These are phyloP conservation scores for Mortierella sp. DNA, from an alignment of 371 early-diverging fungal species.

Conservation along the genomic window DNA sequence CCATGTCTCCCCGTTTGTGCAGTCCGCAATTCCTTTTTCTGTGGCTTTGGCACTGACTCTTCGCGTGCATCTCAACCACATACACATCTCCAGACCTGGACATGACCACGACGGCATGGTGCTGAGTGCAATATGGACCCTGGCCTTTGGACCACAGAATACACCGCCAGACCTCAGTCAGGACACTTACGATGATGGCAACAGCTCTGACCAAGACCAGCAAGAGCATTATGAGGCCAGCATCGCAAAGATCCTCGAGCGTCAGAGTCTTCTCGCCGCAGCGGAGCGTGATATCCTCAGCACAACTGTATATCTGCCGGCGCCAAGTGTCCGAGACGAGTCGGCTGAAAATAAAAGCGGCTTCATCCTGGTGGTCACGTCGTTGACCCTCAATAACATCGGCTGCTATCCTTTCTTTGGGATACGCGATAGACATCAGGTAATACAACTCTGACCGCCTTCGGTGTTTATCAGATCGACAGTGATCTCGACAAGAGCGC, in stretches of 20 bases:
- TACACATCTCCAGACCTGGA: background rate
- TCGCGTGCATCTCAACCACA: background rate
- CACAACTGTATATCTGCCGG: conserved; percentile 42
- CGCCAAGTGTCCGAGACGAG: conserved; percentile 50
- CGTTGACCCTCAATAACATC: conserved; percentile 68
- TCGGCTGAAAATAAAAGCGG: conserved; percentile 63
- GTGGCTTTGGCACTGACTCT: background rate
- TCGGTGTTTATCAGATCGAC: conserved; percentile 31
- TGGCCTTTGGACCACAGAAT: conserved; percentile 50
- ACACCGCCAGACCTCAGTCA: conserved; percentile 9
- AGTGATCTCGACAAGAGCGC: too few relatives aligned
- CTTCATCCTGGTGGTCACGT: conserved; percentile 62
- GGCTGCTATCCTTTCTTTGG: conserved; percentile 70
- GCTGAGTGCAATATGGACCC: conserved; percentile 50
- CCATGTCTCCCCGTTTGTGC: too few relatives aligned
- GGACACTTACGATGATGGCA: background rate
- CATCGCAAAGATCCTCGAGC: conserved; percentile 21
- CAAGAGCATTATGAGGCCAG: conserved; percentile 6
- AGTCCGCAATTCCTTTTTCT: too few relatives aligned
- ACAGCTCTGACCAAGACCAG: background rate
- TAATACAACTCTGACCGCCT: background rate
- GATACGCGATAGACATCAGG: conserved; percentile 60
- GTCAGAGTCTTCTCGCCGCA: conserved; percentile 24
- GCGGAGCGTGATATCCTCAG: conserved; percentile 43
- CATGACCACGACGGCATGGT: conserved; percentile 33